These are phyloP conservation scores for Fusarium bactridioides DNA, from an alignment of 2,329 filamentous ascomycete species.

Conservation along the genomic window DNA sequence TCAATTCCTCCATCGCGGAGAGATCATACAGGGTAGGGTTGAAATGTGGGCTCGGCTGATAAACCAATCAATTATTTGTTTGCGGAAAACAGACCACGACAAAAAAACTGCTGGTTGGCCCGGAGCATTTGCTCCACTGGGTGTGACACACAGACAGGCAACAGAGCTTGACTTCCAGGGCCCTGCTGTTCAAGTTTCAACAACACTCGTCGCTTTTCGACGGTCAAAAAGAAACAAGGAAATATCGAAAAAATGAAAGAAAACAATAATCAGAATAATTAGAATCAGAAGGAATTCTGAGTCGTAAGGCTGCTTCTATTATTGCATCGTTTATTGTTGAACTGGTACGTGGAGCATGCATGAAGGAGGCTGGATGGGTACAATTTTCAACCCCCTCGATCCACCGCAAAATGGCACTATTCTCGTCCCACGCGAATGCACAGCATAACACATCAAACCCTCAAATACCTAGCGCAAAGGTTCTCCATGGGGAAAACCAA, in stretches of 20 bases:
- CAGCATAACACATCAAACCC: background rate
- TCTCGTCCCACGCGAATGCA: background rate
- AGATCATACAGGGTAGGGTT: background rate
- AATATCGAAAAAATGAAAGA: background rate
- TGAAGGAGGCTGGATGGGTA: background rate
- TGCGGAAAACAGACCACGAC: background rate
- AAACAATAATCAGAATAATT: fast-evolving
- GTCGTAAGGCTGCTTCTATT: background rate
- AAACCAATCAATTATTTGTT: background rate
- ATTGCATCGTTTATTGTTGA: background rate
- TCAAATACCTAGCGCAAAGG: background rate
- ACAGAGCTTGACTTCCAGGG: background rate
- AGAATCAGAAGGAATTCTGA: background rate
- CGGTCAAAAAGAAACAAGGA: no score
- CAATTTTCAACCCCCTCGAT: background rate
- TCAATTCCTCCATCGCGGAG: no score
- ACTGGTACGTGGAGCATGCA: background rate
- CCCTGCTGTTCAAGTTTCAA: no score
- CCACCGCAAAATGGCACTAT: background rate
- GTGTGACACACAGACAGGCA: background rate
- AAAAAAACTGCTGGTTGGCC: background rate
- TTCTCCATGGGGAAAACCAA: background rate
- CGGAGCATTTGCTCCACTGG: background rate
- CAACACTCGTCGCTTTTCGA: background rate
- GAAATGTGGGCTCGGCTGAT: no score